phyloP scores from a whole-genome alignment of 768 basidiomycete species.

The Fistulinella prunicolor region DNA sequence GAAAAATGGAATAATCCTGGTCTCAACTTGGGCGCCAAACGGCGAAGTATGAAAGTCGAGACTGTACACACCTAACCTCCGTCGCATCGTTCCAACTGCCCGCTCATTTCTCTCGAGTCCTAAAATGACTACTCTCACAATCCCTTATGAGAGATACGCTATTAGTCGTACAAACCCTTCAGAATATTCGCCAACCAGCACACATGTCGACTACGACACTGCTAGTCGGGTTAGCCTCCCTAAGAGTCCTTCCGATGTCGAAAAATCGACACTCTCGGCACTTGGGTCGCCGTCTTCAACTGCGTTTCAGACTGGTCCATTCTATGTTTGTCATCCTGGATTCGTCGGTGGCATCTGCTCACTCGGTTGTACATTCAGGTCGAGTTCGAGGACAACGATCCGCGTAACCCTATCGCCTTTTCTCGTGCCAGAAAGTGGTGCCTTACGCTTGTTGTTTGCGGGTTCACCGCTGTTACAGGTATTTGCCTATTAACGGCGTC shows the following conservation, averaged over 20 bases:
- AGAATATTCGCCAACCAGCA: constrained; percentile 11
- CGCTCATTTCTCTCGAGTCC: constrained; percentile 11
- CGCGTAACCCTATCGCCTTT: constrained; percentile 38
- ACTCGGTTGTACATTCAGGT: constrained; percentile 26
- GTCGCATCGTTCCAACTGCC: constrained; percentile 8
- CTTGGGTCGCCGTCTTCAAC: constrained; percentile 3
- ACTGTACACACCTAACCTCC: background rate
- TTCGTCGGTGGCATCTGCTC: background rate
- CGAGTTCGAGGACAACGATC: constrained; percentile 37
- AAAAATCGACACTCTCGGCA: constrained; percentile 6
- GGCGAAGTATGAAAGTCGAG: constrained; percentile 3
- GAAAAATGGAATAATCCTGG: background rate
- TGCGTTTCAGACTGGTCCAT: constrained; percentile 2
- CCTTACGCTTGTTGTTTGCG: constrained; percentile 32
- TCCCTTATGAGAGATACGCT: constrained; percentile 6
- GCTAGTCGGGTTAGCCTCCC: background rate
- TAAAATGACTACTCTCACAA: constrained; percentile 15
- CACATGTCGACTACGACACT: constrained; percentile 8
- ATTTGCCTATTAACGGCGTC: background rate
- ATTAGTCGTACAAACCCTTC: constrained; percentile 11
- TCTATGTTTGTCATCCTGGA: constrained; percentile 12
- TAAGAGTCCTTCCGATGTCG: constrained; percentile 2
- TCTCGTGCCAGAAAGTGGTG: constrained; percentile 39
- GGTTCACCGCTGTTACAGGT: constrained; percentile 30
- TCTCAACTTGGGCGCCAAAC: background rate